Percentiles rank a stretch among this genome's conserved stretches.
Evolutionary conservation across 164 flowering plant species (phyloP).

Genomic region (Cinnamomum chago): DNA sequence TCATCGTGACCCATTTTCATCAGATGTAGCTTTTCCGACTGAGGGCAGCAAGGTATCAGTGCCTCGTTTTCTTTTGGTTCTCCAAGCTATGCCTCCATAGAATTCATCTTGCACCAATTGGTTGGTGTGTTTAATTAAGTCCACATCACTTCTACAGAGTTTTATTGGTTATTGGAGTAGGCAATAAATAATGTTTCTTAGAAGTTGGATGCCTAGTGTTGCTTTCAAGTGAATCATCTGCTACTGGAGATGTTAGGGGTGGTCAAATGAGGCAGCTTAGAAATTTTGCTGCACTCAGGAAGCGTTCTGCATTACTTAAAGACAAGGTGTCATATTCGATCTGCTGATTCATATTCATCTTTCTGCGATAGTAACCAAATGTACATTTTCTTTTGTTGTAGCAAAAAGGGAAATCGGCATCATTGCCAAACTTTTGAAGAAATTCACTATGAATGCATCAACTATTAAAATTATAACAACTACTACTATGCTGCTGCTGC

Average conservation of each 20-base stretch:
- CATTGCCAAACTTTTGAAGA: background rate
- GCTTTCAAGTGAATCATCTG: background rate
- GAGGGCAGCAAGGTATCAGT: background rate
- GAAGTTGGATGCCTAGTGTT: background rate
- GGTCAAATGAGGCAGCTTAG: background rate
- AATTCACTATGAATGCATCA: too few species aligned
- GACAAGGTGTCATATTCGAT: background rate
- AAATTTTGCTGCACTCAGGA: background rate
- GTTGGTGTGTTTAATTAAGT: background rate
- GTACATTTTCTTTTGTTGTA: background rate
- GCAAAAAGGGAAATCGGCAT: background rate
- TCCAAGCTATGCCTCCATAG: background rate
- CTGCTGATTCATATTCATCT: background rate
- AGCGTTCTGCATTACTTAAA: background rate
- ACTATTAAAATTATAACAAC: background rate
- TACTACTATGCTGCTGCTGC: background rate
- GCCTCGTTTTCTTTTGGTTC: background rate
- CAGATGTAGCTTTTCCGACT: background rate
- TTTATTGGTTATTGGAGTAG: background rate
- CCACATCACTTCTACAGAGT: background rate
- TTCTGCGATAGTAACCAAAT: background rate
- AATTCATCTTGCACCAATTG: background rate
- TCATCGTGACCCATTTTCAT: background rate
- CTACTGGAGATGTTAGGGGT: too few species aligned
- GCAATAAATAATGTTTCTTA: background rate